A percentile compares a stretch with the other conserved stretches of the same genome.
These are phyloP conservation scores for Flaveria brownii DNA, from an alignment of 129 eudicot genomes.

Conservation along the genomic window DNA sequence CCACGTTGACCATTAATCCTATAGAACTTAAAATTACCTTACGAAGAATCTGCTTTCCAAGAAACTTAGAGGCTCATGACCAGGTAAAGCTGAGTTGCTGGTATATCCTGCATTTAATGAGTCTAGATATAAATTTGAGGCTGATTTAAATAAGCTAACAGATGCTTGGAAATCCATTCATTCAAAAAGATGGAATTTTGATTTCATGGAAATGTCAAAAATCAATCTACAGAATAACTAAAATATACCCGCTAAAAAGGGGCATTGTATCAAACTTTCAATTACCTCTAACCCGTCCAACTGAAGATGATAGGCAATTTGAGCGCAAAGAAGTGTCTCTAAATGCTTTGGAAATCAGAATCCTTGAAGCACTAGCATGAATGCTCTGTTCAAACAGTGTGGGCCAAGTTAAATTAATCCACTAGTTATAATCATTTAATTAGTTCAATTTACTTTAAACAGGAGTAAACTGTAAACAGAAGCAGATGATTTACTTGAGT, in stretches of 20 bases:
- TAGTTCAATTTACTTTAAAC: conserved; percentile 16
- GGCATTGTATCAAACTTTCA: neutral
- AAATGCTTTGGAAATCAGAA: conserved; percentile 30
- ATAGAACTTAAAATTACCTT: conserved; percentile 42
- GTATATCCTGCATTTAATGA: conserved; percentile 41
- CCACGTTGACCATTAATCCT: neutral
- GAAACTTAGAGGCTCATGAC: conserved; percentile 27
- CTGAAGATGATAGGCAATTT: conserved; percentile 34
- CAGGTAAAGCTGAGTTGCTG: conserved; percentile 25
- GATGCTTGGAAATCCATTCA: neutral
- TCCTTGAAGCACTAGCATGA: conserved; percentile 45
- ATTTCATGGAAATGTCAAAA: conserved; percentile 11
- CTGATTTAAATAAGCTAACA: neutral
- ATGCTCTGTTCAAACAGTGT: conserved; percentile 43
- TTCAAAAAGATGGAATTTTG: conserved; percentile 14
- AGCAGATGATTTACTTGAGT: neutral
- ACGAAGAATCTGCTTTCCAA: conserved; percentile 32
- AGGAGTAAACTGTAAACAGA: neutral
- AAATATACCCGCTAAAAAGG: neutral
- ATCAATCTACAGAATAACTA: neutral
- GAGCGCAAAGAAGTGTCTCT: conserved; percentile 30
- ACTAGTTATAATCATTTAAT: conserved; percentile 4
- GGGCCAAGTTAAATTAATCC: neutral
- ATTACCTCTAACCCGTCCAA: conserved; percentile 41
- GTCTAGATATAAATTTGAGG: neutral